Base-by-base conservation (phyloP, 345 rosid species). In the Turnera subulata region DNA sequence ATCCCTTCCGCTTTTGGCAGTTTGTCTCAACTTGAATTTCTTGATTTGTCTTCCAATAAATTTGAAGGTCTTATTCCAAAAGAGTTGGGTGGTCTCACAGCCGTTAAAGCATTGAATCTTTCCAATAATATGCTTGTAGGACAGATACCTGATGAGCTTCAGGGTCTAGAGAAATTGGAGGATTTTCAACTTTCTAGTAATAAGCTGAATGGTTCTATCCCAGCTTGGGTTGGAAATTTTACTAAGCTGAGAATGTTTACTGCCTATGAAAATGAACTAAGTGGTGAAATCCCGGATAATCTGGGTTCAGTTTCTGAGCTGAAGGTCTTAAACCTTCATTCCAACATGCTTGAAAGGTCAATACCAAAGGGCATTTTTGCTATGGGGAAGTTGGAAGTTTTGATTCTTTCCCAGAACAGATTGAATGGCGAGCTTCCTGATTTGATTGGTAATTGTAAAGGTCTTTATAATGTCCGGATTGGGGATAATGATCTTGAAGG, bases 401-500 rank as follows among this genome's bases (percentile, higher is more conserved):
- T 93, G 83, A 79, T 89, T 62, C 80, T 92, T 55, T 89, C 98
- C 6, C 85, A 81, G 79, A 92, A 92, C 54, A 70, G 72, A 62
- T 64, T 92, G 40, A 71, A 58, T 1, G 91, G 95, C 51, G 82
- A 75, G 12, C 69, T 92, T 73, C 98, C 98, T 53, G 83, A 79
- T 47, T 66, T 50, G 26, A 63, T 92, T 11, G 97, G 98, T 37
- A 72, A 63, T 59, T 92, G 98, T 78, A 69, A 64, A 63, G 78
- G 80, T 22, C 93, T 92, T 68, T 89, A 96, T 1, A 92, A 82
- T 58, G 59, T 89, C 46, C 81, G 97, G 24, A 84, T 92, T 42
- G 99, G 99, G 63, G 76, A 92, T 60, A 92, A 93, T 64, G 75
- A 73, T 60, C 88, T 92, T 63, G 73, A 78, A 0, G 98, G 98